Conservation (phyloP, 2,329 filamentous ascomycete genomes). For the Scytalidium lignicola region DNA sequence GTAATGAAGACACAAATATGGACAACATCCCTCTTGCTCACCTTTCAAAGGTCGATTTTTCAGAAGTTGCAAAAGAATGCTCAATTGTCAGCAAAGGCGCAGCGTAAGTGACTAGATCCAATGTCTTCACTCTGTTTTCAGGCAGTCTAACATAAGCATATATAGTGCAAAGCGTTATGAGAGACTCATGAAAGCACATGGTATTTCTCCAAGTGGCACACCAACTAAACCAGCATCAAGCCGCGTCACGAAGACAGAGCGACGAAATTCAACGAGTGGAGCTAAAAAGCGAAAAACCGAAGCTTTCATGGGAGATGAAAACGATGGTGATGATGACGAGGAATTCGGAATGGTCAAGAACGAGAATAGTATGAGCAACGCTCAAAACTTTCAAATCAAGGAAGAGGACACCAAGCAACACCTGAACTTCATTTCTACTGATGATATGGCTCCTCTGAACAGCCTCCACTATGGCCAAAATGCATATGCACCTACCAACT, state of each 20-base stretch:
- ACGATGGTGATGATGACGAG: conserved; percentile 1
- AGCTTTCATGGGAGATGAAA: conserved; percentile 14
- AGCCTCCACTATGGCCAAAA: background rate
- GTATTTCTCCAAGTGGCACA: conserved; percentile 32
- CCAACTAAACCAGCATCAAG: conserved; percentile 16
- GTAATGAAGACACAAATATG: conserved; percentile 33
- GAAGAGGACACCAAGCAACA: background rate
- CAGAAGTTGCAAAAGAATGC: conserved; percentile 58
- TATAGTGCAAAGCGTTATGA: conserved; percentile 63
- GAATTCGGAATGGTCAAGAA: conserved; percentile 5
- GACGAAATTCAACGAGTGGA: conserved; percentile 4
- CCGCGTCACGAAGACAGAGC: conserved; percentile 12
- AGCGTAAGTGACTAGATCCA: conserved; percentile 49
- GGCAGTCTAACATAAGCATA: background rate
- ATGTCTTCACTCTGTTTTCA: background rate
- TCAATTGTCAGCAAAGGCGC: conserved; percentile 60
- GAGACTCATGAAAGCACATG: conserved; percentile 56
- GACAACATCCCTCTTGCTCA: background rate
- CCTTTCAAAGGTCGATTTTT: conserved; percentile 56
- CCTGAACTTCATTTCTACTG: background rate
- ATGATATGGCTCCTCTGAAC: background rate
- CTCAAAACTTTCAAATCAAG: background rate
- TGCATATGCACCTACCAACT: background rate
- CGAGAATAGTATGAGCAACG: conserved; percentile 1
- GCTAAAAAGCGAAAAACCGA: conserved; percentile 21